Percentiles rank a stretch among this genome's conserved stretches.
phyloP scores from a whole-genome alignment of 306 rosid species.

The Potentilla sterilis region DNA sequence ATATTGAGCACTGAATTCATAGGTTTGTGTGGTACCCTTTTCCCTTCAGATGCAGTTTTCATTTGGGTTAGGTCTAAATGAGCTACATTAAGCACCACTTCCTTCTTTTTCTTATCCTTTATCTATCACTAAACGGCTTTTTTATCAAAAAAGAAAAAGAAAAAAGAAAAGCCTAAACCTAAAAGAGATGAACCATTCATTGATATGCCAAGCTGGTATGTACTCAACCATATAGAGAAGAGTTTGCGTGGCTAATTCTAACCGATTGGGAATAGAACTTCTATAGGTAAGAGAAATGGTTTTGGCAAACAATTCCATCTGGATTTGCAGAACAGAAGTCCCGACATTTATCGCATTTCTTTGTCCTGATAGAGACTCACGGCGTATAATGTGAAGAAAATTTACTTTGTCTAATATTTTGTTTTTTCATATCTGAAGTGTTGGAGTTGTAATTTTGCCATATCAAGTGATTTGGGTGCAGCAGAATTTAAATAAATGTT shows the following conservation, averaged over 20 bases:
- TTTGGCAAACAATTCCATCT: neutral
- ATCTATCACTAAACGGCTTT: neutral
- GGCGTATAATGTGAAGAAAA: neutral
- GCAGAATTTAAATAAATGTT: neutral
- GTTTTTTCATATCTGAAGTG: neutral
- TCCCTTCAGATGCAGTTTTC: neutral
- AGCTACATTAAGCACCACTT: neutral
- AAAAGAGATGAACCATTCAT: neutral
- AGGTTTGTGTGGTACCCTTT: neutral
- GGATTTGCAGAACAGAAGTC: neutral
- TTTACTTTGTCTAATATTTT: neutral
- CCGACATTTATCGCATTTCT: neutral
- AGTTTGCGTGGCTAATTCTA: neutral
- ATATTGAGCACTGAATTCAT: neutral
- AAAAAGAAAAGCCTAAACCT: neutral
- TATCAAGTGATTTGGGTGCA: neutral
- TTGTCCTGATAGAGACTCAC: neutral
- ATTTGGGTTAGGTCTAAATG: neutral
- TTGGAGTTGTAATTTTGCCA: neutral
- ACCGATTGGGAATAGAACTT: neutral
- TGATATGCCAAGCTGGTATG: neutral
- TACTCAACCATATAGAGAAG: neutral
- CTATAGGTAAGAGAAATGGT: neutral
- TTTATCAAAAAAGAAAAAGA: neutral
- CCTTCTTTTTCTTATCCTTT: neutral